Percentiles rank a stretch among this genome's conserved stretches.
phyloP scores from a whole-genome alignment of 495 filamentous ascomycete genomes.

The Podospora fimiseda region DNA sequence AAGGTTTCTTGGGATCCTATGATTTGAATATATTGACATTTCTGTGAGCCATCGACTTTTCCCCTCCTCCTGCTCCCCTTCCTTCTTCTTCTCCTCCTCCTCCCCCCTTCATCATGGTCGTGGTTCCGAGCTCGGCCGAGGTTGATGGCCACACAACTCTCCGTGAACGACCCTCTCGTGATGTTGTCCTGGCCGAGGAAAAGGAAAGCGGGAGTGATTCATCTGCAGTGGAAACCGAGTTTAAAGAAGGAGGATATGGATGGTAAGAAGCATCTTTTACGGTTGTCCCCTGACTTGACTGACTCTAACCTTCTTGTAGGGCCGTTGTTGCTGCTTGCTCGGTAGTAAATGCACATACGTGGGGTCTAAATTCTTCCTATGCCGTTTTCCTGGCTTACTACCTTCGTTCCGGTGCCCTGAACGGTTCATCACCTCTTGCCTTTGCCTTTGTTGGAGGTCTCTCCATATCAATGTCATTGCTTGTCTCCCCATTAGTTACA shows the following conservation, averaged over 20 bases:
- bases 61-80: too few relatives aligned
- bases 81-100: background rate
- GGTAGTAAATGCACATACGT: constrained; percentile 53
- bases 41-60: too few relatives aligned
- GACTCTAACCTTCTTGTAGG: constrained; percentile 22
- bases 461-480: constrained; percentile 55
- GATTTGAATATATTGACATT: too few relatives aligned
- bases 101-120: too few relatives aligned
- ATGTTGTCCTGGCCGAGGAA: constrained; percentile 3
- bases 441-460: constrained; percentile 73
- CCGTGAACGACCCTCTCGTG: too few relatives aligned
- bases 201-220: constrained; percentile 21
- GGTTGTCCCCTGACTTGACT: constrained; percentile 2
- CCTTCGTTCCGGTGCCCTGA: constrained; percentile 52
- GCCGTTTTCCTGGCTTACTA: constrained; percentile 70
- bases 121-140: background rate
- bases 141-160: background rate
- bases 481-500: constrained; percentile 61
- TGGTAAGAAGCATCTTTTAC: constrained; percentile 27
- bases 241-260: constrained; percentile 43
- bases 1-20: too few relatives aligned
- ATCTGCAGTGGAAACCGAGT: constrained; percentile 22
- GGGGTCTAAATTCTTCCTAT: constrained; percentile 58
- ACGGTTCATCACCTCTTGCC: constrained; percentile 49
- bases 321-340: constrained; percentile 46